Percentiles rank a stretch among this genome's conserved stretches.
Evolutionary conservation across 768 basidiomycete genomes (phyloP).

Genomic region (Agrocybe chaxingu): DNA sequence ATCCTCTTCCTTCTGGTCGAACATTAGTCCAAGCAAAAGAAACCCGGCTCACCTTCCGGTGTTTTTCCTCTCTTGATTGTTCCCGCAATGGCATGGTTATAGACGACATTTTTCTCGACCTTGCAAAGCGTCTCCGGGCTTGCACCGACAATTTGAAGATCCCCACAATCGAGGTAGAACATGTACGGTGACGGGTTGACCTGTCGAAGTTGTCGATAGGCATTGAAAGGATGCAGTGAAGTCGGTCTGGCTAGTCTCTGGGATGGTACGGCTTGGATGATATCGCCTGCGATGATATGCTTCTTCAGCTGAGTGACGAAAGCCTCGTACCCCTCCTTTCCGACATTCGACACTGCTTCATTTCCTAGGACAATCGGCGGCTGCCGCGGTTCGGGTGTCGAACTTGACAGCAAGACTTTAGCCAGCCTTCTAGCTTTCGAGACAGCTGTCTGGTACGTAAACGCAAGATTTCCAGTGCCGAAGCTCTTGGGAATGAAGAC

Average conservation of each 20-base stretch:
- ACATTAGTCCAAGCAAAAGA: slow-evolving; percentile 3
- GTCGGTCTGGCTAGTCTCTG: slow-evolving; percentile 88
- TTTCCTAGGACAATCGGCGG: slow-evolving; percentile 61
- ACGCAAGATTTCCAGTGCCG: slow-evolving; percentile 64
- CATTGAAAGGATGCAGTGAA: slow-evolving; percentile 92
- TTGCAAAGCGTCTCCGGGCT: slow-evolving; percentile 98
- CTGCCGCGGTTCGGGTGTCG: slow-evolving; percentile 66
- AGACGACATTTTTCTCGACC: slow-evolving; percentile 88
- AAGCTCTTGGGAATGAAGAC: slow-evolving; percentile 80
- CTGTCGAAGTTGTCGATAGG: slow-evolving; percentile 88
- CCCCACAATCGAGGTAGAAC: slow-evolving; percentile 96
- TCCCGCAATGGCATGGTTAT: slow-evolving; percentile 97
- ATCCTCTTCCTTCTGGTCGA: background rate
- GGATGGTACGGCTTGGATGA: slow-evolving; percentile 98
- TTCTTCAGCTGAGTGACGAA: slow-evolving; percentile 93
- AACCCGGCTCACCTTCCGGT: slow-evolving; percentile 60
- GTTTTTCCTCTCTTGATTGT: slow-evolving; percentile 88
- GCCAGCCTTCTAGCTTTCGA: slow-evolving; percentile 81
- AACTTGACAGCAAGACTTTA: slow-evolving; percentile 51
- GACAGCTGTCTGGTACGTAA: slow-evolving; percentile 87
- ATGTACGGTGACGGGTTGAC: slow-evolving; percentile 98
- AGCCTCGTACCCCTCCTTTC: slow-evolving; percentile 84
- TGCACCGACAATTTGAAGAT: slow-evolving; percentile 93
- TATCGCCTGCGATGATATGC: slow-evolving; percentile 94
- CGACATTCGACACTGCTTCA: slow-evolving; percentile 84